Conservation (phyloP, 306 rosid genomes). For the Cucurbita argyrosperma region DNA sequence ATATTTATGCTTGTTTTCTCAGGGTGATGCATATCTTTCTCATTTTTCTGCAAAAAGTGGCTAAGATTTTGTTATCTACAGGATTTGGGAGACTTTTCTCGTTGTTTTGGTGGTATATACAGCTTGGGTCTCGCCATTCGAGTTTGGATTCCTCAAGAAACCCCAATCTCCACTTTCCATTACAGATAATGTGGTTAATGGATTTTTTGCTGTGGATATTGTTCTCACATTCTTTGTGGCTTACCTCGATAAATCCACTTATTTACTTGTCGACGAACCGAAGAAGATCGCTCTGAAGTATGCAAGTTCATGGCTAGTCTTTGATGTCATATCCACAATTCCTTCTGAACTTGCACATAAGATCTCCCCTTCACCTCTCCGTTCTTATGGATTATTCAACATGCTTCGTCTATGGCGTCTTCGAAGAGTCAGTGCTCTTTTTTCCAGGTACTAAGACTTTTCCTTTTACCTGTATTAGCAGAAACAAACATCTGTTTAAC, state of each 20-base stretch:
- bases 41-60: background rate
- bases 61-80: constrained; percentile 17
- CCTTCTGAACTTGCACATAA: constrained; percentile 61
- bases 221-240: constrained; percentile 85
- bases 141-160: constrained; percentile 67
- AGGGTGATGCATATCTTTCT: background rate
- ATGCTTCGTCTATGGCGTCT: constrained; percentile 99
- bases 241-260: constrained; percentile 55
- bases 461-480: too few relatives aligned
- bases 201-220: constrained; percentile 61
- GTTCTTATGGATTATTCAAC: constrained; percentile 63
- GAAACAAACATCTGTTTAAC: background rate
- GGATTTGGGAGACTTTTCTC: constrained; percentile 70
- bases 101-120: constrained; percentile 64
- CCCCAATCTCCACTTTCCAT: constrained; percentile 51
- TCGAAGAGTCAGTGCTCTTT: constrained; percentile 75
- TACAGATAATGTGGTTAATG: constrained; percentile 64
- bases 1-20: background rate
- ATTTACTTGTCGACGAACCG: constrained; percentile 45
- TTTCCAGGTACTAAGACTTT: constrained; percentile 37
- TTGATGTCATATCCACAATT: constrained; percentile 65
- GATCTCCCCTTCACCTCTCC: constrained; percentile 34
- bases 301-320: constrained; percentile 43
- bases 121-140: constrained; percentile 96
- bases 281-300: constrained; percentile 62